These are phyloP conservation scores for Ilex paraguariensis DNA, from an alignment of 305 asterid species.

Conservation along the genomic window DNA sequence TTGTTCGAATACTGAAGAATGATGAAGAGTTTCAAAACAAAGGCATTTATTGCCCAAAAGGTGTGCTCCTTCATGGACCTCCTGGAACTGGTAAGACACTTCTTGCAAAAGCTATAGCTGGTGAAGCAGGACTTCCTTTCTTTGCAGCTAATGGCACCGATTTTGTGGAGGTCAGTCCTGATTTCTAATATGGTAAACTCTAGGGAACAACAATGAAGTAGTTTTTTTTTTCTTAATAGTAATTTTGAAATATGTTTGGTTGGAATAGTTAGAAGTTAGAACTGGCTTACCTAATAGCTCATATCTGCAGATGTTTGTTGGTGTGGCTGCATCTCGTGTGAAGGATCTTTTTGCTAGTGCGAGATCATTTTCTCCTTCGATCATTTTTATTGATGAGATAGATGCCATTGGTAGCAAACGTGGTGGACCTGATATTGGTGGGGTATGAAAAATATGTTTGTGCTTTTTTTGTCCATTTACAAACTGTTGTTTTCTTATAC, in stretches of 20 bases:
- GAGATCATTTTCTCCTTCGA: conserved; percentile 95
- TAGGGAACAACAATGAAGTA: not conserved
- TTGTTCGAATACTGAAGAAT: conserved; percentile 81
- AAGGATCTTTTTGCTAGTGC: conserved; percentile 96
- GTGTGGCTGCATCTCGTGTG: conserved; percentile 99
- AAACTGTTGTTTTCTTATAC: not conserved
- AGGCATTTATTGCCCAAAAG: conserved; percentile 99
- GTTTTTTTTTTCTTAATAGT: too few species aligned
- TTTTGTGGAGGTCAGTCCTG: conserved; percentile 84
- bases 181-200: conserved; percentile 3
- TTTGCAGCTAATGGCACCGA: conserved; percentile 98
- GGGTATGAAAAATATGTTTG: conserved; percentile 51
- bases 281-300: too few species aligned
- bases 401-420: conserved; percentile 99
- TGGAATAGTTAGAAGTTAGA: too few species aligned
- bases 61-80: conserved; percentile 98
- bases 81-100: conserved; percentile 99
- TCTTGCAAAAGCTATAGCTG: conserved; percentile 98
- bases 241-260: too few species aligned
- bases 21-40: conserved; percentile 89
- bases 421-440: conserved; percentile 99
- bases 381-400: conserved; percentile 96
- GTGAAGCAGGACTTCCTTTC: conserved; percentile 99
- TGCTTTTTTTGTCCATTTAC: conserved; percentile 1
- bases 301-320: conserved; percentile 86